These are phyloP conservation scores for Dactylellina haptotyla DNA, from an alignment of 2,329 filamentous ascomycete genomes.

Conservation along the genomic window DNA sequence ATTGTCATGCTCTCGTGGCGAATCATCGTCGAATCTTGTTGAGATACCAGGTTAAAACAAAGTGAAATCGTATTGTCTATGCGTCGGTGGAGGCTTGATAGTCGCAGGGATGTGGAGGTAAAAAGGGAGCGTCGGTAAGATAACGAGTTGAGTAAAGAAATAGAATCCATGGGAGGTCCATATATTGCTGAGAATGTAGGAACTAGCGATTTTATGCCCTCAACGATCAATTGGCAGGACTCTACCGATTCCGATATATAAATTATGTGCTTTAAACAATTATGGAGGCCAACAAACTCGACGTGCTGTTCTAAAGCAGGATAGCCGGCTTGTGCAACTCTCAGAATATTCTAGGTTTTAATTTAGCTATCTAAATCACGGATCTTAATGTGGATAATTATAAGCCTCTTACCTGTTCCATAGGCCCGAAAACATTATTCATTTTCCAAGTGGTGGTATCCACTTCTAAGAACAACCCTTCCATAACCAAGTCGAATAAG, in stretches of 20 bases:
- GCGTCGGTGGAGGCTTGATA: conserved; percentile 60
- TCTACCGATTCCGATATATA: conserved; percentile 55
- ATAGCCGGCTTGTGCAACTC: conserved; percentile 6
- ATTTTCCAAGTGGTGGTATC: conserved; percentile 56
- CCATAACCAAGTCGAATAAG: conserved; percentile 56
- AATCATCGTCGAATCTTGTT: conserved; percentile 61
- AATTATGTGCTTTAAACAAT: conserved; percentile 56
- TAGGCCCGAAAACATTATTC: conserved; percentile 46
- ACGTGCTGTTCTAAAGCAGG: conserved; percentile 32
- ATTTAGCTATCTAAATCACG: neutral
- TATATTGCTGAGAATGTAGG: neutral
- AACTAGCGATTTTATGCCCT: conserved; percentile 18
- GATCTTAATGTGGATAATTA: too few species aligned
- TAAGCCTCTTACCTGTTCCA: conserved; percentile 56
- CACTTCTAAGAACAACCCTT: conserved; percentile 56
- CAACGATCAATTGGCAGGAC: conserved; percentile 41
- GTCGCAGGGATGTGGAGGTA: conserved; percentile 60
- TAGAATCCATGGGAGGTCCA: neutral
- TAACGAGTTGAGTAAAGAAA: conserved; percentile 59
- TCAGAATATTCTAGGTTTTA: conserved; percentile 32
- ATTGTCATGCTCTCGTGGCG: conserved; percentile 50
- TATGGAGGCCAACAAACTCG: conserved; percentile 56
- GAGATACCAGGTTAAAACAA: conserved; percentile 61
- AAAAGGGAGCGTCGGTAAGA: conserved; percentile 60
- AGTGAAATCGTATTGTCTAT: conserved; percentile 61